Conservation (phyloP, 2,329 filamentous ascomycete species). For the Calonectria crousiana region DNA sequence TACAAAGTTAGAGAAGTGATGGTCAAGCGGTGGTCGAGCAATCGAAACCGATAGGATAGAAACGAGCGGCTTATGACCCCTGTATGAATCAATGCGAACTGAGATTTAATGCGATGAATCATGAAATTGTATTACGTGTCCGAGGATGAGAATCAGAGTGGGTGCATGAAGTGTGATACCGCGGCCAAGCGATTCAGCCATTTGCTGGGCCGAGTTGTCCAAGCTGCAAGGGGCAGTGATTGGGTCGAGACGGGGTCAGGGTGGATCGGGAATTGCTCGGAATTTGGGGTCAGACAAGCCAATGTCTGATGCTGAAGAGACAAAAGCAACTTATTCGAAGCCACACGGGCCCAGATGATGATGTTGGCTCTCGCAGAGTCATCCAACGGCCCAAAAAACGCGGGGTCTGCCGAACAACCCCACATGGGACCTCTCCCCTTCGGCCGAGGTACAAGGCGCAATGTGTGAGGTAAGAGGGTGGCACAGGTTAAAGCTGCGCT, state of each 20-base stretch:
- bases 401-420: slow-evolving; percentile 42
- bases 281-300: background rate
- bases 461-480: background rate
- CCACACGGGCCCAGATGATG: slow-evolving; percentile 10
- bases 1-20: slow-evolving; percentile 87
- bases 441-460: slow-evolving; percentile 40
- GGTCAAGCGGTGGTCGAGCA: slow-evolving; percentile 86
- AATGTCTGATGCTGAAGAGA: slow-evolving; percentile 9
- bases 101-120: slow-evolving; percentile 1
- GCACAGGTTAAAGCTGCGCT: slow-evolving; percentile 1
- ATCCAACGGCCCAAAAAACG: slow-evolving; percentile 35
- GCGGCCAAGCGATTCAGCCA: background rate
- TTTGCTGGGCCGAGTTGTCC: slow-evolving; percentile 4
- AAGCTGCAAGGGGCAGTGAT: background rate
- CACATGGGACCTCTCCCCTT: slow-evolving; percentile 40
- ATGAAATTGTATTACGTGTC: slow-evolving; percentile 1
- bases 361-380: slow-evolving; percentile 31
- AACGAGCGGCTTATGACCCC: background rate
- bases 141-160: background rate
- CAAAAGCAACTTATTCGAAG: slow-evolving; percentile 11
- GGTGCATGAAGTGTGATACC: background rate
- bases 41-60: slow-evolving; percentile 69
- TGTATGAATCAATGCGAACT: slow-evolving; percentile 25
- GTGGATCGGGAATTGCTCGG: slow-evolving; percentile 18
- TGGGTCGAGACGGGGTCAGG: background rate